phyloP scores from a whole-genome alignment of 2,329 filamentous ascomycete genomes.

The Bipolaris bicolor region DNA sequence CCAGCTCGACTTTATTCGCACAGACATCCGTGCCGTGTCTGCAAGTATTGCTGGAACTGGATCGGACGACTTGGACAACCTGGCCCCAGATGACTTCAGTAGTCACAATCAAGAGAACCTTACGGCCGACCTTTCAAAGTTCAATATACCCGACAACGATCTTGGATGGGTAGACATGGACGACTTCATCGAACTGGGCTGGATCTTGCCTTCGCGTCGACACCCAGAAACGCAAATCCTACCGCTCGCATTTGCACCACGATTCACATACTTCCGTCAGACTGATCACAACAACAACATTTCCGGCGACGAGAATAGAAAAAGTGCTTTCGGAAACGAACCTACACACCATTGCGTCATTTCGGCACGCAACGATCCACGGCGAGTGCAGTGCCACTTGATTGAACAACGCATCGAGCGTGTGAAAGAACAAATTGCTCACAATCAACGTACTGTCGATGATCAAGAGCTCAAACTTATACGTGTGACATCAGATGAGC shows the following conservation, averaged over 20 bases:
- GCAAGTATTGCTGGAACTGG: slow-evolving; percentile 85
- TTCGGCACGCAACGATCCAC: slow-evolving; percentile 75
- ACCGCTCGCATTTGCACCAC: slow-evolving; percentile 88
- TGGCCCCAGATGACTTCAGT: slow-evolving; percentile 67
- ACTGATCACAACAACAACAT: slow-evolving; percentile 87
- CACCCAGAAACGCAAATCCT: slow-evolving; percentile 95
- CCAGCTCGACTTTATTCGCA: slow-evolving; percentile 88
- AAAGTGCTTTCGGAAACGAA: slow-evolving; percentile 90
- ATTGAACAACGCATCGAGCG: slow-evolving; percentile 81
- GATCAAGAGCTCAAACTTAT: slow-evolving; percentile 73
- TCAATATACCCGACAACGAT: slow-evolving; percentile 94
- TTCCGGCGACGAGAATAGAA: slow-evolving; percentile 78
- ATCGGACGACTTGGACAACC: slow-evolving; percentile 72
- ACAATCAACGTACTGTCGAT: slow-evolving; percentile 73
- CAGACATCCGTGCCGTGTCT: slow-evolving; percentile 91
- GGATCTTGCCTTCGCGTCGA: slow-evolving; percentile 87
- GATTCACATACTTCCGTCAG: slow-evolving; percentile 95
- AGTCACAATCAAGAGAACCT: slow-evolving; percentile 60
- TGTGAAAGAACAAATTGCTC: slow-evolving; percentile 76
- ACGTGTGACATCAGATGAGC: slow-evolving; percentile 60
- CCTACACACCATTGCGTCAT: slow-evolving; percentile 95
- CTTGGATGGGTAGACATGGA: slow-evolving; percentile 99
- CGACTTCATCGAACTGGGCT: slow-evolving; percentile 97
- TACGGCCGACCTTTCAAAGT: slow-evolving; percentile 74
- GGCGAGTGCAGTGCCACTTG: slow-evolving; percentile 83